Base-by-base conservation (phyloP, 495 filamentous ascomycete species). In the Hypoxylon intermedium region DNA sequence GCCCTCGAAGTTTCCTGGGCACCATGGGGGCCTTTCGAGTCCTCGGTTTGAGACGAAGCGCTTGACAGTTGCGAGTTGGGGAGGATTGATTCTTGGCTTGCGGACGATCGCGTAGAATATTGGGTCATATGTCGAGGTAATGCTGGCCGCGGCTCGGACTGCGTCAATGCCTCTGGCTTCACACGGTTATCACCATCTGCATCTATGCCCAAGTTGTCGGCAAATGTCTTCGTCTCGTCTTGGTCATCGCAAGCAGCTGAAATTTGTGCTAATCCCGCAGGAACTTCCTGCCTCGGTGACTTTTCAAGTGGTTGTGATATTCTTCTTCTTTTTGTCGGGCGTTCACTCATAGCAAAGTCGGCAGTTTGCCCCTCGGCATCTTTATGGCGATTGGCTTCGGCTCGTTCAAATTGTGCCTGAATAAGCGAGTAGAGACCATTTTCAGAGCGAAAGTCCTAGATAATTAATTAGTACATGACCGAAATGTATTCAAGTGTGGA, bases 381-480 rank as follows among this genome's bases (percentile, higher is more conserved):
- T 28, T 72, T 71, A 13, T 46, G 26, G 0, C 28, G 26, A 31
- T 52, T 58, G 38, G 65, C 69, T 50, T 74, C 67, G n/a, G 72
- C 74, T 9, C 76, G 75, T 24, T 86, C 82, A 55, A 86, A 87
- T 53, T 86, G 82, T 5, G 83, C 77, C 65, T 89, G 85, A 23
- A 89, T 87, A 16, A 88, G 72, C 2, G 85, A 84, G 65, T 89
- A 89, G 3, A 89, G 79, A 0, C 87, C 87, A 67, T 88, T 80
- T 63, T 87, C 80, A 9, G 87, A 89, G 24, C 87, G 85, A 56
- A 89, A 89, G 63, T 89, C 87, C 86, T 89, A 54, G 20, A 31
- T 5, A 38, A 15, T n/a, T 23, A 15, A 59, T 77, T 58, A 78
- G 65, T 65, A 30, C 45, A 12, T 21, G 19, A 7, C 24, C 7